Percentiles rank a stretch among this genome's conserved stretches.
phyloP scores from a whole-genome alignment of 2,329 filamentous ascomycete species.

The Talaromyces sp. region DNA sequence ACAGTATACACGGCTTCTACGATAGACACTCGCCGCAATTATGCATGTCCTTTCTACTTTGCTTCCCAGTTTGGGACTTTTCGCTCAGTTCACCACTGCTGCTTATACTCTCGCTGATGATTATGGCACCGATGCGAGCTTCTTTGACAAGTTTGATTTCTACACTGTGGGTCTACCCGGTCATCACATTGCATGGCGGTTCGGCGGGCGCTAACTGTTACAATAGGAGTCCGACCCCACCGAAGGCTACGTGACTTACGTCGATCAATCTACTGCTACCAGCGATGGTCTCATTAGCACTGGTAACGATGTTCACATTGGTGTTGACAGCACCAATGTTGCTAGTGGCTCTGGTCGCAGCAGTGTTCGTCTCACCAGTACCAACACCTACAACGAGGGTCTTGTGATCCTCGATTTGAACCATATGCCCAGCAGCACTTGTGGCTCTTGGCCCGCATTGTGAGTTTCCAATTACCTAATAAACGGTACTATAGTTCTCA shows the following conservation, averaged over 20 bases:
- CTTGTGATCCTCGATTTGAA: conserved; percentile 72
- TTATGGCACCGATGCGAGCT: conserved; percentile 47
- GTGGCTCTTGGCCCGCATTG: conserved; percentile 73
- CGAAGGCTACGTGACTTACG: conserved; percentile 72
- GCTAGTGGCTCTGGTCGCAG: conserved; percentile 63
- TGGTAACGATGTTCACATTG: conserved; percentile 65
- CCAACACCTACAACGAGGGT: conserved; percentile 64
- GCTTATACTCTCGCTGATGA: conserved; percentile 51
- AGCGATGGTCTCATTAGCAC: conserved; percentile 61
- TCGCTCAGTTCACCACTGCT: conserved; percentile 35
- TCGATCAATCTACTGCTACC: conserved; percentile 61
- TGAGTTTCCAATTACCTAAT: conserved; percentile 38
- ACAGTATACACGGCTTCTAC: no score
- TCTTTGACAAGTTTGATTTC: conserved; percentile 58
- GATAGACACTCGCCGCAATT: conserved; percentile 8
- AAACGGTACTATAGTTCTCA: not conserved
- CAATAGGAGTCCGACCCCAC: conserved; percentile 65
- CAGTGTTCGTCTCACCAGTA: conserved; percentile 72
- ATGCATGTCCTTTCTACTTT: conserved; percentile 35
- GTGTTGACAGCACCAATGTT: conserved; percentile 65
- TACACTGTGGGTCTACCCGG: conserved; percentile 45
- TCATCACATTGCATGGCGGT: not conserved
- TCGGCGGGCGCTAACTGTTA: conserved; percentile 4
- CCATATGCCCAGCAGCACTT: conserved; percentile 72
- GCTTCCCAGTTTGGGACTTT: conserved; percentile 32